These are phyloP conservation scores for maize (Zea mays) DNA, from an alignment of 176 grass and related monocot species.

Conservation along the genomic window Zm-B73-REFERENCE-NAM-5.0 NC_050104.1:123538001-123538500, in stretches of 20 bases:
- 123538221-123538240: neutral
- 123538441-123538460: neutral
- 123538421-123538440: neutral
- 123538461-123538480: conserved; percentile 85
- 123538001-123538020: neutral
- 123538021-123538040: conserved; percentile 31
- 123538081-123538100: conserved; percentile 70
- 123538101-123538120: conserved; percentile 46
- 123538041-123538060: conserved; percentile 71
- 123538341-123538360: conserved; percentile 31
- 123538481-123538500: conserved; percentile 74
- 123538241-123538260: neutral
- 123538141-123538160: neutral
- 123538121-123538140: conserved; percentile 30
- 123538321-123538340: conserved; percentile 43
- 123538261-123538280: too few relatives aligned
- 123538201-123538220: neutral
- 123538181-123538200: too few relatives aligned
- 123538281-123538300: neutral
- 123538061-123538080: conserved; percentile 79
- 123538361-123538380: neutral
- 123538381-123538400: neutral
- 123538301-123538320: conserved; percentile 11
- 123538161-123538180: too few relatives aligned
- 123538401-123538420: neutral